phyloP scores from a whole-genome alignment of 352 stramenopile species.

The Aphanomyces astaci region DNA sequence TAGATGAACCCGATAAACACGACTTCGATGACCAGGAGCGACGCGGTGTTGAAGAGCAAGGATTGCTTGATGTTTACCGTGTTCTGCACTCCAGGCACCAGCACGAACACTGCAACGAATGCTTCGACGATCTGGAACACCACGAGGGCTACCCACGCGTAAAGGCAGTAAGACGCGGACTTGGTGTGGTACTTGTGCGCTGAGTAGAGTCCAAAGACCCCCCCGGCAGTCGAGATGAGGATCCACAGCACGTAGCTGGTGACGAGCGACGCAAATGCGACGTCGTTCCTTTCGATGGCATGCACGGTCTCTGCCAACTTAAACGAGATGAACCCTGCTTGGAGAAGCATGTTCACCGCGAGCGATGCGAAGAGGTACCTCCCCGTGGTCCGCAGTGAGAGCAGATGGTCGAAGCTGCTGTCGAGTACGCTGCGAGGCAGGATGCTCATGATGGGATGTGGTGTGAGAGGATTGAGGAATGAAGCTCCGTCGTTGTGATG shows the following conservation, averaged over 20 bases:
- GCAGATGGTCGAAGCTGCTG: constrained; percentile 14
- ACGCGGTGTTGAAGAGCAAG: not conserved
- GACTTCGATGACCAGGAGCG: constrained; percentile 14
- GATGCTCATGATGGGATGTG: not conserved
- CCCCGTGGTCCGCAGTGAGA: constrained; percentile 6
- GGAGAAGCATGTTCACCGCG: constrained; percentile 21
- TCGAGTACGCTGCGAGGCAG: not conserved
- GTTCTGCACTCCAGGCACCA: not conserved
- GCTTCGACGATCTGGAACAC: constrained; percentile 18
- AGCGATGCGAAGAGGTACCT: constrained; percentile 19
- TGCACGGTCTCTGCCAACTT: constrained; percentile 13
- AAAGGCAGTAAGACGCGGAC: not conserved
- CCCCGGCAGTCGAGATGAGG: constrained; percentile 4
- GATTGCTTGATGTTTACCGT: not conserved
- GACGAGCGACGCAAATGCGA: not conserved
- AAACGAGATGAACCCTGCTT: constrained; percentile 15
- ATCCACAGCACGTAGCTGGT: constrained; percentile 16
- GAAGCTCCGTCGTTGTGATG: too few species aligned
- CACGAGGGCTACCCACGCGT: constrained; percentile 6
- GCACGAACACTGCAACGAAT: not conserved
- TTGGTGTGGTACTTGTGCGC: constrained; percentile 3
- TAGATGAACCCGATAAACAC: constrained; percentile 18
- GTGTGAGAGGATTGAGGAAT: not conserved
- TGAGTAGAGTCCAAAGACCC: constrained; percentile 16
- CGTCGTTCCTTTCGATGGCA: not conserved